Base-by-base conservation (phyloP, 129 eudicot species). In the Tanacetum coccineum region DNA sequence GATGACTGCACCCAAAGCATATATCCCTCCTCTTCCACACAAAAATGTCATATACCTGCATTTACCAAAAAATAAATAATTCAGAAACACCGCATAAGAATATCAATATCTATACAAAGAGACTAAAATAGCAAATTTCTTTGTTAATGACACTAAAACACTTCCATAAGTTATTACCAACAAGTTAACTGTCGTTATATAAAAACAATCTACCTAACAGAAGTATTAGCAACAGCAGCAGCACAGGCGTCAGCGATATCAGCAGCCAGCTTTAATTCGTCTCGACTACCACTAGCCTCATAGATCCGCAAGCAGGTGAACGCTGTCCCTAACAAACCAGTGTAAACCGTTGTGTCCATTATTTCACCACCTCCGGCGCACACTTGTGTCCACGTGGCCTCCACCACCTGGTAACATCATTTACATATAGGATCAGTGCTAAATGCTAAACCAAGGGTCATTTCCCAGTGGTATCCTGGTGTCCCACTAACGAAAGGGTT, bases 311-410 rank as follows among this genome's bases (percentile, higher is more conserved):
- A 48, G 84, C 97, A 91, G 80, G 87, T 81, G 76, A 90, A 74
- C 39, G 95, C 95, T 9, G 95, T 87, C 75, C 97, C 97, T 59
- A 91, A 78, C 70, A 91, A 46, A 54, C 97, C 97, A 53, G 85
- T 76, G 75, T 81, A 87, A 26, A 87, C 76, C 13, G 87, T 87
- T 39, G 90, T 82, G 67, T 91, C 95, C 21, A 74, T 30, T 9
- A 75, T 72, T 26, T 76, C 79, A 11, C 67, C 68, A 40, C 69
- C 80, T 44, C 62, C 74, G 11, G 56, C 79, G 28, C 67, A 68
- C 44, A 49, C 67, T 60, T 70, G 72, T 7, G 80, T 68, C 97
- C 97, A 91, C 67, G 88, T 91, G 68, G 70, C 74, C 51, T 85
- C 75, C 70, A 87, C 93, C 39, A 87, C 95, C 97, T 87, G 44